Evolutionary conservation across 2,329 filamentous ascomycete species (phyloP), one percentile per base, ranked within the genome.

Genomic region (Annulohypoxylon truncatum): DNA sequence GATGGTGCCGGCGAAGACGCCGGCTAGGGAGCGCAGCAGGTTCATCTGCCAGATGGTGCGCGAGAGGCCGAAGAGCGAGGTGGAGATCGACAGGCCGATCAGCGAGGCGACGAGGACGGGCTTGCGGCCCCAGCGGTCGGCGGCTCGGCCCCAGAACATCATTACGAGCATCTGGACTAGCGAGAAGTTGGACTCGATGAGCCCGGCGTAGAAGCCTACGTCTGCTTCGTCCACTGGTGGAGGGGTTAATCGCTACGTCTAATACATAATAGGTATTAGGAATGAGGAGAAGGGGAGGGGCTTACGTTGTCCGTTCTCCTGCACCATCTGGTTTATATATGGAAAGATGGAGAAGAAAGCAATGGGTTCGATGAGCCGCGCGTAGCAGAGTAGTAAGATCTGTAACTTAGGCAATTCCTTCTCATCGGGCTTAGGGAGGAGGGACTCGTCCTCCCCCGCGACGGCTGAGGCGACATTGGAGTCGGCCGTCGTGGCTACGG

Each of bases 261-360:
- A n/a, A n/a, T n/a, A n/a, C n/a, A n/a, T n/a, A n/a, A n/a, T 7
- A 20, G 13, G 22, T 48, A 20, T 10, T 12, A n/a, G 9, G 22
- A 54, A 18, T 10, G n/a, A 38, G 6, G 13, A 26, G 4, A 7
- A 35, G 54, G 3, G 28, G 8, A 18, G 40, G 22, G 8, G 50
- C 67, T 22, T 59, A 70, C 67, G 78, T 9, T 82, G 73, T 8
- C 91, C 91, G 63, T 89, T 90, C 61, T 86, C 82, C 77, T 87
- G 82, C 35, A 92, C 88, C 92, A 95, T 95, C 74, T 90, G 82
- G 73, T 89, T 92, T 78, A 96, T 86, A 79, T 92, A 95, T 0
- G 92, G 91, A 72, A 95, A 92, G 76, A 95, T 93, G 75, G 85
- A 88, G 81, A 94, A 95, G 81, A 93, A 95, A n/a, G 91, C 90